Conservation (phyloP, 148 eudicot species). For the Camellia lanceoleosa region DNA sequence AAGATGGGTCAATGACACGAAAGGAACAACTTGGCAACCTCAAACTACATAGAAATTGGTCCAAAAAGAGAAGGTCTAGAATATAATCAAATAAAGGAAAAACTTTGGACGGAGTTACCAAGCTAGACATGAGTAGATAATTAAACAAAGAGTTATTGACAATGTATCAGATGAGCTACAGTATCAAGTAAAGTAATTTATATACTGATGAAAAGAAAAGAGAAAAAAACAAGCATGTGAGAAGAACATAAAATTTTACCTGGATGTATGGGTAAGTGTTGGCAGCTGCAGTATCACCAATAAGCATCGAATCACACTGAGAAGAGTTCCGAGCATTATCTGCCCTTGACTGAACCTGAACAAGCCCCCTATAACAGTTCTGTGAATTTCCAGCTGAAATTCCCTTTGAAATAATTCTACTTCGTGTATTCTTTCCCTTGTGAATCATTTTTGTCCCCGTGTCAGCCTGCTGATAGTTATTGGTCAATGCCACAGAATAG, state of each 20-base stretch:
- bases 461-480: slow-evolving; percentile 85
- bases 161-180: not conserved
- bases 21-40: not conserved
- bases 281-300: slow-evolving; percentile 81
- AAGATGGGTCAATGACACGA: not conserved
- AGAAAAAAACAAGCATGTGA: not conserved
- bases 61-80: not conserved
- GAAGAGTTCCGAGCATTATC: slow-evolving; percentile 80
- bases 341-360: slow-evolving; percentile 73
- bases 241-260: slow-evolving; percentile 36
- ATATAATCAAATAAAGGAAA: not conserved
- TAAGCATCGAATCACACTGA: slow-evolving; percentile 94
- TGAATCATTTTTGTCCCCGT: slow-evolving; percentile 96
- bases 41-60: not conserved
- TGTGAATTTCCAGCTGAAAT: slow-evolving; percentile 84
- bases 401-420: slow-evolving; percentile 88
- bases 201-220: not conserved
- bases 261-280: slow-evolving; percentile 91
- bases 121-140: not conserved
- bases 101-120: not conserved
- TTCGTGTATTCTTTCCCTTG: slow-evolving; percentile 82
- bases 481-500: slow-evolving; percentile 87
- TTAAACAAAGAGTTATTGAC: not conserved
- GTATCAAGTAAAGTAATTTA: not conserved
- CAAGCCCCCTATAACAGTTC: slow-evolving; percentile 86